Evolutionary conservation across 805 yeast species (phyloP).

Genomic region (Kurtzmaniella cleridarum): DNA sequence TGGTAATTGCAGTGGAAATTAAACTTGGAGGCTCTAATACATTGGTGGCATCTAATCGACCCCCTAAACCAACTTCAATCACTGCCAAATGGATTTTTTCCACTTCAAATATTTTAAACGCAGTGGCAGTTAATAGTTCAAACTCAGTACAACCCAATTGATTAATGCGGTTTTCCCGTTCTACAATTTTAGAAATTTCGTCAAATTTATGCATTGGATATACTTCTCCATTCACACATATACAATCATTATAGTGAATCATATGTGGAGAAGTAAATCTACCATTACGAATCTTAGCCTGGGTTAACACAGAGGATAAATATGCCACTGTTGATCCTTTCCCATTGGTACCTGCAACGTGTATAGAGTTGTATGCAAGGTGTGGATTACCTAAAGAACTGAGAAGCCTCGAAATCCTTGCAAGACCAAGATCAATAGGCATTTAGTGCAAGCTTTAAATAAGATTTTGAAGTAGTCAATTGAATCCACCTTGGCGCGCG

Average conservation of each 20-base stretch:
- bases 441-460: constrained; percentile 8
- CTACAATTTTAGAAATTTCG: constrained; percentile 38
- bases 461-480: not conserved
- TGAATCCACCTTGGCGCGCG: no score
- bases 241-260: constrained; percentile 66
- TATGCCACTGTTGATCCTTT: constrained; percentile 92
- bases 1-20: constrained; percentile 69
- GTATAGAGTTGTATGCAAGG: constrained; percentile 58
- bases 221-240: constrained; percentile 57
- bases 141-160: constrained; percentile 76
- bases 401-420: constrained; percentile 28
- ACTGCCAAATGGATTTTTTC: constrained; percentile 67
- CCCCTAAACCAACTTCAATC: constrained; percentile 94
- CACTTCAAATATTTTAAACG: constrained; percentile 65
- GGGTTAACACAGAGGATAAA: constrained; percentile 56
- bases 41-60: constrained; percentile 84
- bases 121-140: constrained; percentile 80
- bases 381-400: constrained; percentile 66
- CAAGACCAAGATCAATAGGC: constrained; percentile 37
- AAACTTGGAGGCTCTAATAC: constrained; percentile 47
- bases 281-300: constrained; percentile 52
- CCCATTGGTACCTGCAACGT: constrained; percentile 95
- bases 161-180: constrained; percentile 30
- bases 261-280: constrained; percentile 89
- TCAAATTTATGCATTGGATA: constrained; percentile 45